phyloP scores from a whole-genome alignment of 2,329 filamentous ascomycete genomes.

The Colletotrichum sp. region DNA sequence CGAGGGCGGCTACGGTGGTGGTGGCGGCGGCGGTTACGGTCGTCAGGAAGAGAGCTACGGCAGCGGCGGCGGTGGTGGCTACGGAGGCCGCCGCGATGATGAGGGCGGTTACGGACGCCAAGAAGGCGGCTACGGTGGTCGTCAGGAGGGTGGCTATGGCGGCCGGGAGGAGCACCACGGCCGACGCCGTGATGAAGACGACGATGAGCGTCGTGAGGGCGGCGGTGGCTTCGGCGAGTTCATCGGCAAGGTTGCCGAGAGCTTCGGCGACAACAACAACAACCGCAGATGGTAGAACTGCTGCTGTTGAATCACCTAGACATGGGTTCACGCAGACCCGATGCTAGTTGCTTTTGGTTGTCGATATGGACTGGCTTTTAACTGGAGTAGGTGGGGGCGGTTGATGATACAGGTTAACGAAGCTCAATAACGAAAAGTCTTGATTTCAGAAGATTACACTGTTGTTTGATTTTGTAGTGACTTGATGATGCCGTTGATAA shows the following conservation, averaged over 20 bases:
- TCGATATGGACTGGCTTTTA: neutral
- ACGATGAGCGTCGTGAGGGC: constrained; percentile 15
- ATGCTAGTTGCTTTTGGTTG: neutral
- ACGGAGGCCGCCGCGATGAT: neutral
- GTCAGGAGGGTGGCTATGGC: constrained; percentile 23
- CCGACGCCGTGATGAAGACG: constrained; percentile 8
- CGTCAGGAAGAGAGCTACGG: constrained; percentile 26
- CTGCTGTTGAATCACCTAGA: neutral
- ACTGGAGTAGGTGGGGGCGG: neutral
- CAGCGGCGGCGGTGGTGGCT: constrained; percentile 23
- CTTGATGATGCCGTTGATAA: too few species aligned
- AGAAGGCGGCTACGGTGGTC: constrained; percentile 23
- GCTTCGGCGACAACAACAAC: constrained; percentile 19
- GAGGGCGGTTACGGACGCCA: constrained; percentile 6
- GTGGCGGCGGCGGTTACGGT: constrained; percentile 12
- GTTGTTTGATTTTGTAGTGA: neutral
- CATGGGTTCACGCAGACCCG: neutral
- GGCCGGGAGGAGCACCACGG: constrained; percentile 17
- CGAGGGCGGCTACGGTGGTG: neutral
- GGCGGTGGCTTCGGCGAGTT: constrained; percentile 24
- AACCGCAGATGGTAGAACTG: constrained; percentile 17
- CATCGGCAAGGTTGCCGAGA: constrained; percentile 22
- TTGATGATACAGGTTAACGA: neutral
- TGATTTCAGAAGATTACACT: neutral
- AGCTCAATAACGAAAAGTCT: constrained; percentile 3